Base-by-base conservation (phyloP, 2,329 filamentous ascomycete genomes). In the Plectosphaerella plurivora region DNA sequence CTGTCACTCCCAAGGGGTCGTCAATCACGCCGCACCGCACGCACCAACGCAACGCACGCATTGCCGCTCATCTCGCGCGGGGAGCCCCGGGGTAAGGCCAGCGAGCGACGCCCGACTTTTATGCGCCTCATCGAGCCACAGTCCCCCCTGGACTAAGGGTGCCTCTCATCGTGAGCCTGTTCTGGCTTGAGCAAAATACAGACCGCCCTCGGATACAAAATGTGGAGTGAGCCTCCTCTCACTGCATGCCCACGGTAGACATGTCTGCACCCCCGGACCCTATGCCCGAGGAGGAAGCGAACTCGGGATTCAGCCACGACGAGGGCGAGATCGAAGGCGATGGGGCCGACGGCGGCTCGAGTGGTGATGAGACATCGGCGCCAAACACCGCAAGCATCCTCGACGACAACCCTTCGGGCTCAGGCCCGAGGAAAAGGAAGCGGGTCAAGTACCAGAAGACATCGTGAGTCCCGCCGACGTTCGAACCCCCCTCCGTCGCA, bases 361-460 rank as follows among this genome's bases (percentile, higher is more conserved):
- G 69, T 54, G 66, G 56, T 53, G 70, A 71, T 28, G 70, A 72
- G 24, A 63, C 63, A 20, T 50, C 48, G 24, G 39, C 36, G 4
- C 53, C 57, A 48, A 59, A 18, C 11, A 20, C 41, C 41, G 16
- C 41, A 16, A 18, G 41, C 41, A 20, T 18, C 28, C 28, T 33
- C 41, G 18, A 44, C 41, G 41, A 61, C 51, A 61, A 66, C 37
- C 46, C 59, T 39, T 63, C 63, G 50, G 58, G 55, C 14, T 59
- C 61, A 11, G 51, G 55, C 22, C 54, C 56, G 53, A 69, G 65
- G 59, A 73, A 73, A 58, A 64, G 71, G 45, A 72, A 71, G 61
- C 67, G 68, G 55, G 61, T 67, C 57, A 70, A 68, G 54, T 66
- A 73, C 54, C 68, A 71, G 52, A 73, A 73, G 66, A 72, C 70